Evolutionary conservation across 2,329 filamentous ascomycete species (phyloP).

Genomic region (Botrytis sinoallii): DNA sequence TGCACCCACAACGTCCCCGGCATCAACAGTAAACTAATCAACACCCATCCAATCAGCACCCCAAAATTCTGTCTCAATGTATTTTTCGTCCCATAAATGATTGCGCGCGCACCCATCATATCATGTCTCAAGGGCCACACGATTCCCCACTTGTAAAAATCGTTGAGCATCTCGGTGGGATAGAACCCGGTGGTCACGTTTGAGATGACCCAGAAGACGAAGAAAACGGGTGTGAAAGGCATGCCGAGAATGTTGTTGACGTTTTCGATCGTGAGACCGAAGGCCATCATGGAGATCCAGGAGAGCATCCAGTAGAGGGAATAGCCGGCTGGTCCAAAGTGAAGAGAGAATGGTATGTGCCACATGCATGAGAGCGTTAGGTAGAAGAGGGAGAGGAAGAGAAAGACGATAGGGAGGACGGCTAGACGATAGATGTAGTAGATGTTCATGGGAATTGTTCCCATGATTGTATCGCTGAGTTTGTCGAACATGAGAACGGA

Average conservation of each 20-base stretch:
- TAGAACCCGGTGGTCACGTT: slow-evolving; percentile 28
- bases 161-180: slow-evolving; percentile 23
- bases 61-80: slow-evolving; percentile 24
- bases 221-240: slow-evolving; percentile 27
- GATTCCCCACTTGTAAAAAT: slow-evolving; percentile 26
- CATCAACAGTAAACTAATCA: slow-evolving; percentile 22
- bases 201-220: slow-evolving; percentile 28
- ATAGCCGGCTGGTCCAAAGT: slow-evolving; percentile 24
- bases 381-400: slow-evolving; percentile 26
- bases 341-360: slow-evolving; percentile 24
- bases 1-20: slow-evolving; percentile 27
- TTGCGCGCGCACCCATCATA: slow-evolving; percentile 23
- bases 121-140: slow-evolving; percentile 25
- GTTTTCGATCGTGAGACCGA: slow-evolving; percentile 27
- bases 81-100: slow-evolving; percentile 27
- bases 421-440: slow-evolving; percentile 25
- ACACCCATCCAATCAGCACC: slow-evolving; percentile 23
- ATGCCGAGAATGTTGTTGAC: slow-evolving; percentile 25
- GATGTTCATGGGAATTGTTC: slow-evolving; percentile 19
- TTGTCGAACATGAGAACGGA: slow-evolving; percentile 26
- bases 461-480: slow-evolving; percentile 26
- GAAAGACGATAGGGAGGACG: slow-evolving; percentile 21
- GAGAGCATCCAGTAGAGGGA: slow-evolving; percentile 28
- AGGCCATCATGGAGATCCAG: slow-evolving; percentile 26
- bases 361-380: slow-evolving; percentile 24